These are phyloP conservation scores for Coemansia guatemalensis DNA, from an alignment of 192 early-diverging fungal species.

Conservation along the genomic window DNA sequence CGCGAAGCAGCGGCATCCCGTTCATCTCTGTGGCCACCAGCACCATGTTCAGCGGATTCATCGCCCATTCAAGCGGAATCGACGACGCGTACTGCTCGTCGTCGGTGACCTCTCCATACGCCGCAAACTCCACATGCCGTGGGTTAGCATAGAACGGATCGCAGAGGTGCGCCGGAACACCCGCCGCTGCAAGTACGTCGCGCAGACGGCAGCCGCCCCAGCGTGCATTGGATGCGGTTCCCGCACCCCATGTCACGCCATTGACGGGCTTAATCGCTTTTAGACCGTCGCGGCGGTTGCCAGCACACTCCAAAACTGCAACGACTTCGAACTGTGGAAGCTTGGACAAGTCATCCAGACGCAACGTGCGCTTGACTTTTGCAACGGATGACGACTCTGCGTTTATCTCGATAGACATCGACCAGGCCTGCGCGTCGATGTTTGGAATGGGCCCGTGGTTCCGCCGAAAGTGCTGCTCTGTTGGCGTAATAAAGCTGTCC, in stretches of 20 bases:
- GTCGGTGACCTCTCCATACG: conserved; percentile 65
- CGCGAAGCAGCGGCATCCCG: conserved; percentile 65
- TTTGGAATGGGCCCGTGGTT: conserved; percentile 89
- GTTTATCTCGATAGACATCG: conserved; percentile 58
- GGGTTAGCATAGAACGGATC: conserved; percentile 47
- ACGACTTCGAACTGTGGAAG: conserved; percentile 60
- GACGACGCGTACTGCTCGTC: conserved; percentile 80
- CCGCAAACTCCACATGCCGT: conserved; percentile 65
- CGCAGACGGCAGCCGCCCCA: conserved; percentile 78
- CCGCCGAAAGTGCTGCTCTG: conserved; percentile 75
- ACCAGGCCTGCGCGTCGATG: conserved; percentile 58
- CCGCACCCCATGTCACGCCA: conserved; percentile 78
- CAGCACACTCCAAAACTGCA: conserved; percentile 79
- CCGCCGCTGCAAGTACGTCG: conserved; percentile 68
- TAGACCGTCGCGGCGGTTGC: conserved; percentile 80
- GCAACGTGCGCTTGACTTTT: conserved; percentile 30
- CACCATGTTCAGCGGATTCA: conserved; percentile 70
- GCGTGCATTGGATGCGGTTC: conserved; percentile 75
- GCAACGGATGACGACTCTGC: not conserved
- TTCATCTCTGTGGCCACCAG: conserved; percentile 83
- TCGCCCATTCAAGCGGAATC: conserved; percentile 60
- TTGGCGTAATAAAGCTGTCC: conserved; percentile 73
- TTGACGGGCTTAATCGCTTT: conserved; percentile 73
- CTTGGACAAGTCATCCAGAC: conserved; percentile 56
- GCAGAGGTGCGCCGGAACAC: conserved; percentile 54